These are phyloP conservation scores for Penicillium egyptiacum DNA, from an alignment of 495 filamentous ascomycete genomes.

Conservation along the genomic window DNA sequence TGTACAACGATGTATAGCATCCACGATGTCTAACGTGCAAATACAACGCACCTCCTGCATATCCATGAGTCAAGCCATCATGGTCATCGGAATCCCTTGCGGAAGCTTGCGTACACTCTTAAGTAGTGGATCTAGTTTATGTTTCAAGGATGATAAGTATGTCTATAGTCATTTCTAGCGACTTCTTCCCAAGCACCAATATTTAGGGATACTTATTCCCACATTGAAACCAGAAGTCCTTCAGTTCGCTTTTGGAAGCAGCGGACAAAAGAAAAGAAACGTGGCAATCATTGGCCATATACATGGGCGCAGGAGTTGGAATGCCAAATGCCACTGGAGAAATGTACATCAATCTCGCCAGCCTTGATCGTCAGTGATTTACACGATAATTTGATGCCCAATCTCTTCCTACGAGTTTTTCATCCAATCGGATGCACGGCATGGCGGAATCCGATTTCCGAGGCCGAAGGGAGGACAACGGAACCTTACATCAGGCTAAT, in stretches of 20 bases:
- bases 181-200: neutral
- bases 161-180: neutral
- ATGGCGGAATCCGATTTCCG: slow-evolving; percentile 8
- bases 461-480: neutral
- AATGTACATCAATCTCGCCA: neutral
- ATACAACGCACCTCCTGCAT: neutral
- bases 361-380: slow-evolving; percentile 3
- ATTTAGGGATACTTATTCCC: neutral
- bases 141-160: neutral
- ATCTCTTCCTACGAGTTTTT: neutral
- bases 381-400: neutral
- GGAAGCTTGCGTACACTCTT: slow-evolving; percentile 5
- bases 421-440: slow-evolving; percentile 13
- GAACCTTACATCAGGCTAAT: slow-evolving; percentile 1
- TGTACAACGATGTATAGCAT: too few species aligned
- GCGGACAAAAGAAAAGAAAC: neutral
- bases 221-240: neutral
- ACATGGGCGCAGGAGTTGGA: neutral
- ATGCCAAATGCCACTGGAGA: slow-evolving; percentile 3
- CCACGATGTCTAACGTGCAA: too few species aligned
- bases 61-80: neutral
- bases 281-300: neutral
- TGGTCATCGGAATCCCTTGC: slow-evolving; percentile 6
- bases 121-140: neutral
- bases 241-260: neutral